Evolutionary conservation across 225 moss, liverwort and hornwort genomes (phyloP).

Genomic region (Rhytidiadelphus loreus): DNA sequence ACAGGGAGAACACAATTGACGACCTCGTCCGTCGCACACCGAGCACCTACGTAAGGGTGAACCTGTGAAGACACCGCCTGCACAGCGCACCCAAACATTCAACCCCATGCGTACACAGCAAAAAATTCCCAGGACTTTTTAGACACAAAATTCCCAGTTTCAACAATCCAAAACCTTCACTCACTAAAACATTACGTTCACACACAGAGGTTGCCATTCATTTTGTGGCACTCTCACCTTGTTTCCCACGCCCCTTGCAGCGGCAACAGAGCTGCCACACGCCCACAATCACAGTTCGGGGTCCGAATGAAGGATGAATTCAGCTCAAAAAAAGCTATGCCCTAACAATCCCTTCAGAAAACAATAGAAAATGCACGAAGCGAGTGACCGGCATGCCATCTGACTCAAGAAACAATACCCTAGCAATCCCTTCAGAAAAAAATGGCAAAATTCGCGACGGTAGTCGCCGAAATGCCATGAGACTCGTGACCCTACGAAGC

Average conservation of each 20-base stretch:
- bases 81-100: neutral
- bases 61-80: conserved; percentile 88
- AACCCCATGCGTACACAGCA: neutral
- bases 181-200: neutral
- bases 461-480: neutral
- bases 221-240: conserved; percentile 34
- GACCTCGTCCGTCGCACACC: conserved; percentile 60
- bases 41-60: conserved; percentile 45
- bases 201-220: neutral
- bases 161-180: neutral
- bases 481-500: neutral
- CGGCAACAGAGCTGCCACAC: conserved; percentile 64
- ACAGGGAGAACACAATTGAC: conserved; percentile 66
- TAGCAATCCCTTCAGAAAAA: neutral
- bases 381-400: neutral
- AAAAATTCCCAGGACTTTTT: neutral
- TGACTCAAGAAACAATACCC: neutral
- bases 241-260: conserved; percentile 93
- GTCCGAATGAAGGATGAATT: neutral
- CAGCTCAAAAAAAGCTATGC: neutral
- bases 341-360: neutral
- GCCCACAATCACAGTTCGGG: conserved; percentile 1
- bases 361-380: neutral
- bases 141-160: neutral
- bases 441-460: neutral